phyloP scores from a whole-genome alignment of 2,329 filamentous ascomycete genomes.

The Bipolaris cookei region DNA sequence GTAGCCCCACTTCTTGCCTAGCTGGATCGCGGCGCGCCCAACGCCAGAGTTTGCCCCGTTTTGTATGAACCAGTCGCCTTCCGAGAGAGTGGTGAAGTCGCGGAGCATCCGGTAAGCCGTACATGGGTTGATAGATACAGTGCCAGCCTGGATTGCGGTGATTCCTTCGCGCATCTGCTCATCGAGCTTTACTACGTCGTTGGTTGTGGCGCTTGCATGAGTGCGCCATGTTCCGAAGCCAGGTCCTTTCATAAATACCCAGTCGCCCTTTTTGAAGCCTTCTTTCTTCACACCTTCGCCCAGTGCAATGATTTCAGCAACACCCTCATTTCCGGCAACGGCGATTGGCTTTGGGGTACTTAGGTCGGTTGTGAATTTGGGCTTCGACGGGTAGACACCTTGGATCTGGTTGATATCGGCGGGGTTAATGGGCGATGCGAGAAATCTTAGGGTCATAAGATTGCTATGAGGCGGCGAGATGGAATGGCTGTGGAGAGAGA shows the following conservation, averaged over 20 bases:
- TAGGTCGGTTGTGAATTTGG: conserved; percentile 75
- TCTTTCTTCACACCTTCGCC: conserved; percentile 63
- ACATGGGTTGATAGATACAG: conserved; percentile 89
- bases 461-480: conserved; percentile 76
- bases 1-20: conserved; percentile 84
- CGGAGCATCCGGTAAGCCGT: conserved; percentile 93
- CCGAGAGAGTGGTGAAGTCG: conserved; percentile 71
- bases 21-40: conserved; percentile 87
- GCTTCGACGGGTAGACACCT: conserved; percentile 90
- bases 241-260: conserved; percentile 86
- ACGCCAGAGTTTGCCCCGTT: conserved; percentile 97
- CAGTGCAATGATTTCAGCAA: conserved; percentile 82
- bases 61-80: conserved; percentile 95
- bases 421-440: conserved; percentile 92
- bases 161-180: conserved; percentile 73
- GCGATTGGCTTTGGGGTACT: conserved; percentile 78
- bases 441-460: conserved; percentile 79
- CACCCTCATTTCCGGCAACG: conserved; percentile 87
- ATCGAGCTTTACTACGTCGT: conserved; percentile 70
- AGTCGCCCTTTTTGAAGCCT: conserved; percentile 77
- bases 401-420: conserved; percentile 98
- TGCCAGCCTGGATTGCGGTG: conserved; percentile 79
- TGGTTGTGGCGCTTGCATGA: conserved; percentile 72
- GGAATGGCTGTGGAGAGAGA: conserved; percentile 74
- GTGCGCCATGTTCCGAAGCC: conserved; percentile 95